These are phyloP conservation scores for Syzygium jambos DNA, from an alignment of 345 rosid genomes.

Conservation along the genomic window DNA sequence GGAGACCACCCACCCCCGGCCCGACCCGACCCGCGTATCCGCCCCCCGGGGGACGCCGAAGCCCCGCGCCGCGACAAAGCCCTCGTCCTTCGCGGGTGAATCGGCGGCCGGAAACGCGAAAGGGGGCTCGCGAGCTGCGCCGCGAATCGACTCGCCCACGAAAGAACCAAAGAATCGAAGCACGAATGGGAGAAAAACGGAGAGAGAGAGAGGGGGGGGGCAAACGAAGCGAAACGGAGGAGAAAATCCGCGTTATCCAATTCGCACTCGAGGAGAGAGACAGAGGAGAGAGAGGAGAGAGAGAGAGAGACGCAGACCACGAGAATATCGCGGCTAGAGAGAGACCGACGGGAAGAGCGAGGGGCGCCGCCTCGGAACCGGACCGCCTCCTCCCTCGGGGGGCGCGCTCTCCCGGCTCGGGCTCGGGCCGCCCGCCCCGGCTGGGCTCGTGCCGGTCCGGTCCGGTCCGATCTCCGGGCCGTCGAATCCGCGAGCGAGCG, in stretches of 20 bases:
- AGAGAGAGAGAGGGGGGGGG: background rate
- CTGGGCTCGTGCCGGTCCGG: background rate
- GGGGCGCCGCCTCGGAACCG: background rate
- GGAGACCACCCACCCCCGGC: too few relatives aligned
- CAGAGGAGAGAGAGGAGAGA: background rate
- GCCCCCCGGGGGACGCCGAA: too few relatives aligned
- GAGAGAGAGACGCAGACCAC: background rate
- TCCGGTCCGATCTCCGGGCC: background rate
- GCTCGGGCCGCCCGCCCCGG: background rate
- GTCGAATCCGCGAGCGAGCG: background rate
- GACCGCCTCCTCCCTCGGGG: background rate
- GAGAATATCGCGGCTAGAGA: background rate
- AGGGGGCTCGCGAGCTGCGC: background rate
- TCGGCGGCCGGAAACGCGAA: background rate
- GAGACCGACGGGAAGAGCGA: background rate
- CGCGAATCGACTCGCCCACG: background rate
- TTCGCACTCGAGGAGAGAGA: background rate
- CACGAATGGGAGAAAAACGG: background rate
- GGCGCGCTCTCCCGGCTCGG: background rate
- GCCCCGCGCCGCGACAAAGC: background rate
- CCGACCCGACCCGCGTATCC: background rate
- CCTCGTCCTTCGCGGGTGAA: background rate
- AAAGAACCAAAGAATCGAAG: background rate
- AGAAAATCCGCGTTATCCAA: background rate
- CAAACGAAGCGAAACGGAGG: background rate